phyloP scores from a whole-genome alignment of 768 basidiomycete genomes.

The Tylopilus balloui region DNA sequence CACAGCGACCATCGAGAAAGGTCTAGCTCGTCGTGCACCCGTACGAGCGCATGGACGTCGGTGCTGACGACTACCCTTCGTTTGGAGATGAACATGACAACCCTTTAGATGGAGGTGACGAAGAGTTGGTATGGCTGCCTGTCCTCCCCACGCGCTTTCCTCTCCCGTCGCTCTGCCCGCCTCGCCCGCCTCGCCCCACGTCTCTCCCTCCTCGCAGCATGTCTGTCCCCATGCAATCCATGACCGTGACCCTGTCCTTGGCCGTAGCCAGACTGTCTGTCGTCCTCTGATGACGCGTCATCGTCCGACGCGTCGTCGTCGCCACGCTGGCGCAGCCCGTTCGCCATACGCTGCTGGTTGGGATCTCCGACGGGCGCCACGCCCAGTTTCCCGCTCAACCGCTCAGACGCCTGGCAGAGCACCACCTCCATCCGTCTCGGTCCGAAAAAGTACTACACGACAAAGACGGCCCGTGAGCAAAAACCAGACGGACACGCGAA shows the following conservation, averaged over 20 bases:
- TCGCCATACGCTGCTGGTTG: conserved; percentile 17
- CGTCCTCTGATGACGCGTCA: background rate
- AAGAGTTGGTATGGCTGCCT: conserved; percentile 21
- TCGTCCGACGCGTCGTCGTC: background rate
- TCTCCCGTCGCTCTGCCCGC: conserved; percentile 10
- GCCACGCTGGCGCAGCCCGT: conserved; percentile 11
- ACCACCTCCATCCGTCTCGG: conserved; percentile 42
- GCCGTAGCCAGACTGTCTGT: background rate
- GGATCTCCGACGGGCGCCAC: conserved; percentile 21
- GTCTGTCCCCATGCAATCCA: background rate
- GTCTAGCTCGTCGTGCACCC: no score
- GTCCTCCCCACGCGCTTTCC: conserved; percentile 18
- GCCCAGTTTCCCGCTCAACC: conserved; percentile 27
- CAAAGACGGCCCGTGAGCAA: background rate
- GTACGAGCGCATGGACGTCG: no score
- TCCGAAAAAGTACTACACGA: conserved; percentile 43
- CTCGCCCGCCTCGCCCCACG: conserved; percentile 13
- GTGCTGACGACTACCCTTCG: no score
- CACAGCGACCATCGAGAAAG: no score
- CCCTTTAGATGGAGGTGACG: conserved; percentile 6
- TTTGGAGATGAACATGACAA: no score
- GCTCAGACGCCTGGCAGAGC: conserved; percentile 31
- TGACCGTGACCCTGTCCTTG: background rate
- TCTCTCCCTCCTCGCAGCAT: conserved; percentile 9
- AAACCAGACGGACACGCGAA: background rate